Conservation (phyloP, 805 yeast species). For the Candida sithepensis region DNA sequence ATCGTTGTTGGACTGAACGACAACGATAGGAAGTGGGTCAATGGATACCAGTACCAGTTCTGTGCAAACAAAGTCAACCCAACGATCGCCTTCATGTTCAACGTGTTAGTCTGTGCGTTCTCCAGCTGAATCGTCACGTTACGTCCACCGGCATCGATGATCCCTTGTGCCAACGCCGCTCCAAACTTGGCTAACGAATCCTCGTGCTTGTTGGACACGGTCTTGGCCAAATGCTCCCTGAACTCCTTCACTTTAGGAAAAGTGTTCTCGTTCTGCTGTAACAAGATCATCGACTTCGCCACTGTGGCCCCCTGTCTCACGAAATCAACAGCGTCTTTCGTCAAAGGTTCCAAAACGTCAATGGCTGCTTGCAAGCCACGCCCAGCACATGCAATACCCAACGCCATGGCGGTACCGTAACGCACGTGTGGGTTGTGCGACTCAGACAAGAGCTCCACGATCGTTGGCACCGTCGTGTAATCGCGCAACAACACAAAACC, state of each 20-base stretch:
- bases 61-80: slow-evolving; percentile 88
- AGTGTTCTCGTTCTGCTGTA: slow-evolving; percentile 80
- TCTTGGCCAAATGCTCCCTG: slow-evolving; percentile 68
- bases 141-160: slow-evolving; percentile 97
- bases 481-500: slow-evolving; percentile 91
- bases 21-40: slow-evolving; percentile 86
- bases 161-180: slow-evolving; percentile 95
- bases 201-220: slow-evolving; percentile 85
- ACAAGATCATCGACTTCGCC: slow-evolving; percentile 85
- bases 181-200: slow-evolving; percentile 98
- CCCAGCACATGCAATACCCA: slow-evolving; percentile 97
- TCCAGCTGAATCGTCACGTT: slow-evolving; percentile 93
- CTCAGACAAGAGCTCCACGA: slow-evolving; percentile 88
- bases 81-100: slow-evolving; percentile 86
- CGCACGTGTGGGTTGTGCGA: slow-evolving; percentile 98
- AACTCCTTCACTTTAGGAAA: slow-evolving; percentile 76
- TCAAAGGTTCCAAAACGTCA: slow-evolving; percentile 87
- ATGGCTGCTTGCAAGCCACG: slow-evolving; percentile 84
- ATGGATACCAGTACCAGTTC: slow-evolving; percentile 98
- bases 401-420: slow-evolving; percentile 96
- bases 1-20: slow-evolving; percentile 92
- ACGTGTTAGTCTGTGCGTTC: slow-evolving; percentile 81
- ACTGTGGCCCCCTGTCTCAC: slow-evolving; percentile 97
- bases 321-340: slow-evolving; percentile 92
- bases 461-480: slow-evolving; percentile 89